Evolutionary conservation across 495 filamentous ascomycete genomes (phyloP).

Genomic region (Zalerion maritima): DNA sequence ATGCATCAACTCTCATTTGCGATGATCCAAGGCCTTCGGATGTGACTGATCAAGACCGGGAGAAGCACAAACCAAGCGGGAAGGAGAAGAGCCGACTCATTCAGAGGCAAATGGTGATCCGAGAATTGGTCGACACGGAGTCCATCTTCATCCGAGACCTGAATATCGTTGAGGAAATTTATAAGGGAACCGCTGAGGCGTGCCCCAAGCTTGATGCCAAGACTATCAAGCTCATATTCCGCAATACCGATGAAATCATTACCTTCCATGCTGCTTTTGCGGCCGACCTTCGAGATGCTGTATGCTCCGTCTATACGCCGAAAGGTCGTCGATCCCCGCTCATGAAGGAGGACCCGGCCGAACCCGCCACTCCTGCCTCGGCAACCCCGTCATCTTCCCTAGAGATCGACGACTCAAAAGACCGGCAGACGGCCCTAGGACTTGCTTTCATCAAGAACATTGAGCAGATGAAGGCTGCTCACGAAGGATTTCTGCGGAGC

Average conservation of each 20-base stretch:
- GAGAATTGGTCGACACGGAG: slow-evolving; percentile 87
- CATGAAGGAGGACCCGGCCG: slow-evolving; percentile 21
- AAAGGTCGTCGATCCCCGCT: slow-evolving; percentile 28
- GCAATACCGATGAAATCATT: slow-evolving; percentile 77
- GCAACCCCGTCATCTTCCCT: slow-evolving; percentile 13
- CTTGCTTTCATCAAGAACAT: slow-evolving; percentile 63
- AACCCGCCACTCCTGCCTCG: slow-evolving; percentile 12
- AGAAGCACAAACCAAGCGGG: slow-evolving; percentile 11
- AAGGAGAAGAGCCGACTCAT: slow-evolving; percentile 33
- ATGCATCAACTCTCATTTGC: too few species aligned
- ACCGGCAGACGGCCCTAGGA: slow-evolving; percentile 62
- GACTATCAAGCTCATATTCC: slow-evolving; percentile 77
- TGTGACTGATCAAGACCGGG: too few species aligned
- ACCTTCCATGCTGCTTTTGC: slow-evolving; percentile 67
- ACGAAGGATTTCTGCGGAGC: slow-evolving; percentile 74
- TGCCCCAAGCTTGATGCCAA: slow-evolving; percentile 64
- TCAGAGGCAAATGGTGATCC: slow-evolving; percentile 63
- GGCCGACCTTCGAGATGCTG: slow-evolving; percentile 62
- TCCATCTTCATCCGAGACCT: slow-evolving; percentile 77
- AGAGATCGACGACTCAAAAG: slow-evolving; percentile 38
- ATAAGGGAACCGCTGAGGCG: slow-evolving; percentile 82
- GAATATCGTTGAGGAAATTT: slow-evolving; percentile 92
- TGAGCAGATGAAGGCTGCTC: slow-evolving; percentile 65
- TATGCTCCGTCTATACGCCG: slow-evolving; percentile 52
- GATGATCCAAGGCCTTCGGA: too few species aligned